Conservation (phyloP, 1,284 basidiomycete species). For the Salmacisia buchloeana region DNA sequence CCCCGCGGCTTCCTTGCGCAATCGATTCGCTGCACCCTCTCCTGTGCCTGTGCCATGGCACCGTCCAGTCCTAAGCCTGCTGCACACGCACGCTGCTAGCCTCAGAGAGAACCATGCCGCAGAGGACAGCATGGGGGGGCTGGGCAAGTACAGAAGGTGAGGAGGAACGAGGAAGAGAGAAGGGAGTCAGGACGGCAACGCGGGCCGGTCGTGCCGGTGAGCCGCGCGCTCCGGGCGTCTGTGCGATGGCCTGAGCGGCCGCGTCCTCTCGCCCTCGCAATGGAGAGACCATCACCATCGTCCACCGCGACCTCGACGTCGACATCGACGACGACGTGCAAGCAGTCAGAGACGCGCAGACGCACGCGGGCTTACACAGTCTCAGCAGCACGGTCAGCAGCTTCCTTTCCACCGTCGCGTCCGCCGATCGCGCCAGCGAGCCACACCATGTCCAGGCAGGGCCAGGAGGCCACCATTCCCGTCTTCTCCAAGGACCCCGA, state of each 20-base stretch:
- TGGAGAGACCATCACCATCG: neutral
- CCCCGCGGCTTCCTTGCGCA: too few relatives aligned
- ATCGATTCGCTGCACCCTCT: neutral
- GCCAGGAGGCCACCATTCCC: neutral
- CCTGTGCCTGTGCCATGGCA: too few relatives aligned
- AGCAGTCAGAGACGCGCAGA: neutral
- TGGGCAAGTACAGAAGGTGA: neutral
- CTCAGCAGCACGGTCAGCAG: neutral
- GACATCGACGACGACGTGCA: neutral
- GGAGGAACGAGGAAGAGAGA: neutral
- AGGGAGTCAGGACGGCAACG: neutral
- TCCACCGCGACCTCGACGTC: neutral
- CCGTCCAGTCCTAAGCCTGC: too few relatives aligned
- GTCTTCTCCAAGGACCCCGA: slow-evolving; percentile 21
- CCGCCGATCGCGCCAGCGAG: neutral
- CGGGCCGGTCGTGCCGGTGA: neutral
- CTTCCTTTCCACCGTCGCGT: neutral
- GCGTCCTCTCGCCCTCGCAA: neutral
- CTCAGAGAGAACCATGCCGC: neutral
- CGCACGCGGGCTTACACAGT: neutral
- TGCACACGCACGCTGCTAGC: too few relatives aligned
- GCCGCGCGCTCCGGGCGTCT: neutral
- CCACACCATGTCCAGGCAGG: slow-evolving; percentile 1
- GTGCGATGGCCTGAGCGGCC: slow-evolving; percentile 9
- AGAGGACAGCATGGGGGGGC: neutral